Percentiles rank a stretch among this genome's conserved stretches.
phyloP scores from a whole-genome alignment of 208 protist genomes.

The Wallacemonas sp. region DNA sequence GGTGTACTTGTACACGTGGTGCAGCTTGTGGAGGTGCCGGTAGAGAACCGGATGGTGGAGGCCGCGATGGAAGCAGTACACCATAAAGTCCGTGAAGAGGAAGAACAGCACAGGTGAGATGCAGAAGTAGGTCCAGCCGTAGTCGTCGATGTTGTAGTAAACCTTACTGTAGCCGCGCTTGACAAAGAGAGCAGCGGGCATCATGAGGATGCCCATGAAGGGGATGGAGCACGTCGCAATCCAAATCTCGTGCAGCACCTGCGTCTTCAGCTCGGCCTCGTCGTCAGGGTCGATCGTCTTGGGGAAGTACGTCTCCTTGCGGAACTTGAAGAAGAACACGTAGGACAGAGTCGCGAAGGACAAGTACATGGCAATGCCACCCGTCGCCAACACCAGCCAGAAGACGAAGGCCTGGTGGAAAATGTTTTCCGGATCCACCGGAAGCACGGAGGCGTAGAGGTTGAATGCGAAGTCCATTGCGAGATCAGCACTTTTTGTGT shows the following conservation, averaged over 20 bases:
- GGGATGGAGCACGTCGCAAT: constrained; percentile 79
- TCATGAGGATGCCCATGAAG: constrained; percentile 79
- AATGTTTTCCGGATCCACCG: constrained; percentile 55
- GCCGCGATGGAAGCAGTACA: constrained; percentile 95
- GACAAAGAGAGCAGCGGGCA: constrained; percentile 63
- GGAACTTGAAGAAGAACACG: constrained; percentile 53
- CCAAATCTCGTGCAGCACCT: constrained; percentile 73
- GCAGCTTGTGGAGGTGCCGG: constrained; percentile 90
- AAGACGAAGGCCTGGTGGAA: constrained; percentile 66
- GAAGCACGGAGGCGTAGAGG: constrained; percentile 54
- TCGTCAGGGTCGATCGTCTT: constrained; percentile 65
- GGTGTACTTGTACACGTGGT: constrained; percentile 90
- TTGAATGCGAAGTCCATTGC: constrained; percentile 70
- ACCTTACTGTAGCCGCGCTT: constrained; percentile 80
- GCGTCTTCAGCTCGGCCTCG: constrained; percentile 39
- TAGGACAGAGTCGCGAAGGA: constrained; percentile 57
- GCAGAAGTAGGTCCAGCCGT: constrained; percentile 75
- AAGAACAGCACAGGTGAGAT: constrained; percentile 80
- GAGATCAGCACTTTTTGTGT: too few relatives aligned
- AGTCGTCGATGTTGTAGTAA: constrained; percentile 80
- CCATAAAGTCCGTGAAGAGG: constrained; percentile 92
- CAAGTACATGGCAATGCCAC: constrained; percentile 66
- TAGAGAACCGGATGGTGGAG: constrained; percentile 92
- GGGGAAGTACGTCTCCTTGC: constrained; percentile 67
- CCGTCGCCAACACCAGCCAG: constrained; percentile 73